Evolutionary conservation across 2,329 filamentous ascomycete species (phyloP).

Genomic region (Ophiosphaerella narmari): DNA sequence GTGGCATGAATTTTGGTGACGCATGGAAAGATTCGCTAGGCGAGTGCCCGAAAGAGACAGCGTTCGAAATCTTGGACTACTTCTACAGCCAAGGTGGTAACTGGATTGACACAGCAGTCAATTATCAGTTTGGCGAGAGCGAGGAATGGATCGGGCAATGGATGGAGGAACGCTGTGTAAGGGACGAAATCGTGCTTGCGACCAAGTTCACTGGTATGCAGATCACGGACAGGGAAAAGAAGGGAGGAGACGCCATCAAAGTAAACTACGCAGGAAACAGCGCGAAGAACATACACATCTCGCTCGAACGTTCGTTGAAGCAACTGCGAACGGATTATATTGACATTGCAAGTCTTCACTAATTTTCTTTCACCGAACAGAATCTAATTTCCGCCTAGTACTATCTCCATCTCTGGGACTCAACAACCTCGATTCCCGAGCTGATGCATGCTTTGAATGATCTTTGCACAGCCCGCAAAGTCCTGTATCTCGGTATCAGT

Average conservation of each 20-base stretch:
- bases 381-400: slow-evolving; percentile 35
- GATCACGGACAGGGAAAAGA: slow-evolving; percentile 10
- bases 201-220: slow-evolving; percentile 49
- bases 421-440: slow-evolving; percentile 49
- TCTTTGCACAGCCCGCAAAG: slow-evolving; percentile 48
- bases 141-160: slow-evolving; percentile 53
- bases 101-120: slow-evolving; percentile 68
- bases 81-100: slow-evolving; percentile 71
- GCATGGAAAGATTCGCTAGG: slow-evolving; percentile 65
- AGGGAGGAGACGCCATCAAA: slow-evolving; percentile 20
- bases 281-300: slow-evolving; percentile 20
- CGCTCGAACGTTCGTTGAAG: slow-evolving; percentile 18
- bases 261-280: slow-evolving; percentile 21
- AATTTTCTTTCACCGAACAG: slow-evolving; percentile 39
- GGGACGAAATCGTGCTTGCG: slow-evolving; percentile 49
- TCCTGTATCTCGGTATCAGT: slow-evolving; percentile 52
- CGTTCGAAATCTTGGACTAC: slow-evolving; percentile 68
- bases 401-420: slow-evolving; percentile 51
- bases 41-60: slow-evolving; percentile 65
- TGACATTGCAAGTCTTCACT: slow-evolving; percentile 49
- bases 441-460: slow-evolving; percentile 51
- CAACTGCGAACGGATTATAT: slow-evolving; percentile 65
- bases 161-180: slow-evolving; percentile 44
- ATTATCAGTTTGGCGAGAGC: slow-evolving; percentile 48
- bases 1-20: slow-evolving; percentile 68